These are phyloP conservation scores for Sphagnum magellanicum DNA, from an alignment of 228 moss, liverwort and hornwort species.

Conservation along the genomic window DNA sequence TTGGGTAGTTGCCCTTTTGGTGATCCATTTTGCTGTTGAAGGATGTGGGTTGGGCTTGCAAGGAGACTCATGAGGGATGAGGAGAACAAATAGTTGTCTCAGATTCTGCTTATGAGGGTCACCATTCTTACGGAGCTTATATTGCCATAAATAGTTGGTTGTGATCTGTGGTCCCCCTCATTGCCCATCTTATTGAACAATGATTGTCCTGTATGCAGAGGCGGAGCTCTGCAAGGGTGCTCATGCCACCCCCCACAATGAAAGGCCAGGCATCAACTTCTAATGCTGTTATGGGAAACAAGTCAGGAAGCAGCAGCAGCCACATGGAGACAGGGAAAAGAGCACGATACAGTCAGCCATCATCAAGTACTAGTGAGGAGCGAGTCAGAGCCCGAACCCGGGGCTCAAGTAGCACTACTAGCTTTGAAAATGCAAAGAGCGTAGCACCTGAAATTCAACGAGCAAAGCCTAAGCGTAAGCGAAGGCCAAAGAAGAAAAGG, in stretches of 20 bases:
- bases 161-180: no score
- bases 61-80: neutral
- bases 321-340: slow-evolving; percentile 35
- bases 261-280: slow-evolving; percentile 25
- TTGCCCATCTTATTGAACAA: neutral
- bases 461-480: slow-evolving; percentile 73
- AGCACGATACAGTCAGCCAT: slow-evolving; percentile 31
- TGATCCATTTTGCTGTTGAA: neutral
- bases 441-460: slow-evolving; percentile 74
- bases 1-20: neutral
- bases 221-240: slow-evolving; percentile 60
- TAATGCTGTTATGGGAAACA: neutral
- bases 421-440: slow-evolving; percentile 79
- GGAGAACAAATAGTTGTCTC: no score
- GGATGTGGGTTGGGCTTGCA: neutral
- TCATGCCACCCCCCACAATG: slow-evolving; percentile 68
- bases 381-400: slow-evolving; percentile 39
- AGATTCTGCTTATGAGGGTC: no score
- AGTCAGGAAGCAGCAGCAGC: slow-evolving; percentile 8
- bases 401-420: slow-evolving; percentile 67
- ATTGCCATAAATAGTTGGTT: no score
- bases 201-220: slow-evolving; percentile 14
- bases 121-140: no score
- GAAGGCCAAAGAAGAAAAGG: slow-evolving; percentile 72
- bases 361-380: slow-evolving; percentile 58